Evolutionary conservation across 148 eudicot species (phyloP), one percentile per base, ranked within the genome.

Genomic region (Chenopodium album): DNA sequence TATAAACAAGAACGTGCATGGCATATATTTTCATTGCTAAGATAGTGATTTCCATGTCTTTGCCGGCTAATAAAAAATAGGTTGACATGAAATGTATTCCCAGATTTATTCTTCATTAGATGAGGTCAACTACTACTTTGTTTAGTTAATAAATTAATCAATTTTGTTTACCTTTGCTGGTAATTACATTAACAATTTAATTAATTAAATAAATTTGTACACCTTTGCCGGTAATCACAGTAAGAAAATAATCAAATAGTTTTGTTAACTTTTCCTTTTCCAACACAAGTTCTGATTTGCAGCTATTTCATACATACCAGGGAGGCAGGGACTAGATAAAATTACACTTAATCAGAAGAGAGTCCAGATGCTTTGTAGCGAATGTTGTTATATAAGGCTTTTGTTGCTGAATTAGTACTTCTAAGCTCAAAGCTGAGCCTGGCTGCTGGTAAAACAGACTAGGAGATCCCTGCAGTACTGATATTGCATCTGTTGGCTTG

Each of bases 41-140:
- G 52, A 28, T 73, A 78, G 82, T 83, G 81, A 73, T 64, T 47
- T 52, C 54, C 85, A 83, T 83, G 85, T 83, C 71, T 65, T 41
- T 29, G 83, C 83, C 83, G 83, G 83, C 83, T 12, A 0, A 71
- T 32, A 22, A 19, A 1, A n/a, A 69, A 3, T 66, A 66, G 56
- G 28, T 72, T 62, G 59, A 76, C 68, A 56, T 9, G 31, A 8
- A 28, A 37, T 46, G 3, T 28, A 48, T 13, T 66, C 34, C 46
- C 22, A 20, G 76, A 23, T 56, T 73, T 46, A 47, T 70, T 66
- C 74, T 65, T 77, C 68, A 60, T 19, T 63, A 77, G 50, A 77
- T 63, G 31, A 23, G 41, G 59, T 78, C 80, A 64, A 41, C 66
- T 41, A 5, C 11, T 16, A n/a, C 2, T 20, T 17, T 1, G 2